Evolutionary conservation across 1,284 basidiomycete genomes (phyloP).

Genomic region (Ganoderma sinense): DNA sequence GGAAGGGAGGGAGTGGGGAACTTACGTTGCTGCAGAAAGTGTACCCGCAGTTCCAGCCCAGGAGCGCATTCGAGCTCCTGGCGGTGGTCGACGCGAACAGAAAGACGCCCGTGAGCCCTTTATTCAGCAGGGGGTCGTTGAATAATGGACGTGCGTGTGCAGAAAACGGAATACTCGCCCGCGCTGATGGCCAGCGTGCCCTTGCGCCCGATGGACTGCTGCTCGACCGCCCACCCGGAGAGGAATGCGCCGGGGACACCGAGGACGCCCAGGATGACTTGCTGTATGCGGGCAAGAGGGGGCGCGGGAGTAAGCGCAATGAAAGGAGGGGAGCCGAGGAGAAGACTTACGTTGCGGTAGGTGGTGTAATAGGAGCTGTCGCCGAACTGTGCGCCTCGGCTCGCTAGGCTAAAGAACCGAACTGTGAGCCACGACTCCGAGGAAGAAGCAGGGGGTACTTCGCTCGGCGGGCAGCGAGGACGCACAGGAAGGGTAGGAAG

Average conservation of each 20-base stretch:
- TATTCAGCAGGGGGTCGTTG: constrained; percentile 45
- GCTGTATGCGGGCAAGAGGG: constrained; percentile 38
- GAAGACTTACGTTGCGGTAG: constrained; percentile 55
- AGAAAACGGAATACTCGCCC: constrained; percentile 46
- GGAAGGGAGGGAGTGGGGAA: not conserved
- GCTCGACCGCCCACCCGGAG: constrained; percentile 70
- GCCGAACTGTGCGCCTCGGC: constrained; percentile 56
- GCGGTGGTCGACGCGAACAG: constrained; percentile 78
- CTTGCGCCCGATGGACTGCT: constrained; percentile 65
- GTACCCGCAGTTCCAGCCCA: constrained; percentile 71
- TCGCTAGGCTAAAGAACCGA: constrained; percentile 44
- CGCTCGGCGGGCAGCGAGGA: constrained; percentile 5
- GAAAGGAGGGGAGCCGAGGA: constrained; percentile 1
- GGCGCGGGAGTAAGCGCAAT: not conserved
- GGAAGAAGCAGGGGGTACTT: not conserved
- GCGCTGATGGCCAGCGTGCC: constrained; percentile 68
- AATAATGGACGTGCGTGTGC: constrained; percentile 49
- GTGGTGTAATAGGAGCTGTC: constrained; percentile 57
- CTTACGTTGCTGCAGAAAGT: constrained; percentile 66
- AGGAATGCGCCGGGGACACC: constrained; percentile 74
- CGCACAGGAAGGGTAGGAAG: constrained; percentile 56
- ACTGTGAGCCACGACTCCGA: not conserved
- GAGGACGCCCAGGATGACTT: constrained; percentile 66
- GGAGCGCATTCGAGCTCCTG: constrained; percentile 67
- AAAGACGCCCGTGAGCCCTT: constrained; percentile 75